phyloP scores from a whole-genome alignment of 768 basidiomycete genomes.

The Lactifluus volemus region DNA sequence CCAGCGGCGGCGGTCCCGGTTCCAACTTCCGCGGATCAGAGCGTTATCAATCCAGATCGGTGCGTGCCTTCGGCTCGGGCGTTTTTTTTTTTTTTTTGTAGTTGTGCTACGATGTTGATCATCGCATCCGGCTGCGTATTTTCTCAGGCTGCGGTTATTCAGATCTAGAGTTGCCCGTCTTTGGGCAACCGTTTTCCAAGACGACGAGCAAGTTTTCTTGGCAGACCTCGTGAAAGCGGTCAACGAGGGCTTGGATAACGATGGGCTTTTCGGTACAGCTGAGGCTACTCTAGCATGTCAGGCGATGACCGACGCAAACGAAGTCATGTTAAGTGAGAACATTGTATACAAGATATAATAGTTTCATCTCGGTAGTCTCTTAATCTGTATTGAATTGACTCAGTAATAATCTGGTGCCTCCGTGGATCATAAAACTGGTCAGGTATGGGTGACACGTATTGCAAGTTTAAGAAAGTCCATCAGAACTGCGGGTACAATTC shows the following conservation, averaged over 20 bases:
- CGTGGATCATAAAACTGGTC: not conserved
- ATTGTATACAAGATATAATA: conserved; percentile 75
- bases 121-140: not conserved
- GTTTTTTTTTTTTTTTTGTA: not conserved
- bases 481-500: not conserved
- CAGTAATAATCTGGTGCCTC: not conserved
- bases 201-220: conserved; percentile 71
- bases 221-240: conserved; percentile 59
- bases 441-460: not conserved
- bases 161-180: conserved; percentile 64
- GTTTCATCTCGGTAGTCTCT: not conserved
- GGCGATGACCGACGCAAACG: conserved; percentile 68
- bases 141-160: conserved; percentile 66
- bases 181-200: conserved; percentile 57
- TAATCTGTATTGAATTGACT: not conserved
- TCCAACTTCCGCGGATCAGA: conserved; percentile 31
- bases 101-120: not conserved
- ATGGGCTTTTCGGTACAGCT: conserved; percentile 64
- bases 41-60: conserved; percentile 49
- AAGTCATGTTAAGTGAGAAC: conserved; percentile 83
- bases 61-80: conserved; percentile 29
- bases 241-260: conserved; percentile 66
- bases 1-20: conserved; percentile 24
- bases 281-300: conserved; percentile 71
- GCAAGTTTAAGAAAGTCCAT: not conserved